Base-by-base conservation (phyloP, 768 basidiomycete species). In the Tricholoma furcatifolium region DNA sequence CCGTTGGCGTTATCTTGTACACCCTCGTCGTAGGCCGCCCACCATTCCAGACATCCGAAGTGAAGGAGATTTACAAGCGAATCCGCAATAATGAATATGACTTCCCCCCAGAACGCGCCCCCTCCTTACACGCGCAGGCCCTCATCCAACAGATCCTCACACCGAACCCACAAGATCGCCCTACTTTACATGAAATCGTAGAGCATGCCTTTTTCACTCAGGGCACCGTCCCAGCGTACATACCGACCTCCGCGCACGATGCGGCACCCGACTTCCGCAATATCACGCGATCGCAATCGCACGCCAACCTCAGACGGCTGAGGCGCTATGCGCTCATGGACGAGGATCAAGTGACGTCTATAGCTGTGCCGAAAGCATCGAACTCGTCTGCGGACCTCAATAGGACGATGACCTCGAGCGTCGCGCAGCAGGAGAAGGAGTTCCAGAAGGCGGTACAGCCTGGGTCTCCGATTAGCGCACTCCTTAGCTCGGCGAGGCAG, bases 11-110 rank as follows among this genome's bases (percentile, higher is more conserved):
- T 49, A 98, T 98, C 54, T 73, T 98, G 57, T 98, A 98, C 65
- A 99, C 96, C 1, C 84, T 98, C 47, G 75, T 96, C 30, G 79
- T 98, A 30, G 97, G 97, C 11, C 85, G 89, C n/a, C 96, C 96
- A 1, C 96, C 96, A 1, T 99, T 99, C 76, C 97, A 99, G 69
- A 98, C 94, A 14, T 94, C 97, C 66, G 94, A 98, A 47, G 93
- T 98, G 62, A 97, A 98, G 70, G 85, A 84, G 10, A 98, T 98
- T 55, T 97, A 98, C 73, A 87, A 93, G 56, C 91, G 94, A 44
- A 99, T 99, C 66, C 87, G 88, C 14, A 87, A 93, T 67, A 95
- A 97, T 63, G 82, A 89, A 62, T 98, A 98, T 64, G 88, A 90
- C 59, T 98, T 97, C 68, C 96, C 96, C 0, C 59, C 82, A 3